phyloP scores from a whole-genome alignment of 2,329 filamentous ascomycete genomes.

The Paraconiothyrium sp. region DNA sequence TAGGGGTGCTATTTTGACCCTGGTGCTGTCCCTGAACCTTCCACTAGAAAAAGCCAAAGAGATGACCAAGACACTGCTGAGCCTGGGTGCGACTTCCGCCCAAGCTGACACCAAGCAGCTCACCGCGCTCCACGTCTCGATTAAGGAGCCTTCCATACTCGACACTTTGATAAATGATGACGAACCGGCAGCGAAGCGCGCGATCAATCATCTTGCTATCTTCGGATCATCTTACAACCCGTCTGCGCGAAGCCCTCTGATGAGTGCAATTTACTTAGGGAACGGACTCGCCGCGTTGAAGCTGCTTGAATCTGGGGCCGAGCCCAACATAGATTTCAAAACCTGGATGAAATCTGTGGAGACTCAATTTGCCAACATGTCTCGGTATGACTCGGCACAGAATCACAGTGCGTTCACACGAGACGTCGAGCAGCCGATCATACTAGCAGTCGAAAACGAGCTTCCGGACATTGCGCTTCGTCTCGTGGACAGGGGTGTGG shows the following conservation, averaged over 20 bases:
- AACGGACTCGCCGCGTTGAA: conserved; percentile 65
- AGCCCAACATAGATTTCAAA: conserved; percentile 68
- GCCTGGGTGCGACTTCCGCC: conserved; percentile 75
- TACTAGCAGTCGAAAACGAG: conserved; percentile 66
- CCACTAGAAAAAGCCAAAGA: conserved; percentile 69
- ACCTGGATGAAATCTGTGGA: conserved; percentile 69
- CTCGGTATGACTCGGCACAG: conserved; percentile 52
- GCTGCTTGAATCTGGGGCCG: conserved; percentile 71
- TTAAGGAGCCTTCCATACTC: conserved; percentile 59
- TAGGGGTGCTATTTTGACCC: conserved; percentile 71
- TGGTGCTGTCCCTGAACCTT: conserved; percentile 73
- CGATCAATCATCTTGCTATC: conserved; percentile 72
- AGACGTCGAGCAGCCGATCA: conserved; percentile 70
- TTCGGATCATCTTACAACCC: conserved; percentile 45
- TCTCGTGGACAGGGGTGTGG: conserved; percentile 70
- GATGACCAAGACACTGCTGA: conserved; percentile 72
- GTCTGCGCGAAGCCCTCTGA: conserved; percentile 61
- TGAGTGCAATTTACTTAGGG: conserved; percentile 65
- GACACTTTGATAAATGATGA: conserved; percentile 63
- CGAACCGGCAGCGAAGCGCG: conserved; percentile 66
- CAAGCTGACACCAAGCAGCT: conserved; percentile 74
- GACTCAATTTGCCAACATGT: conserved; percentile 51
- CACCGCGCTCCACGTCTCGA: conserved; percentile 73
- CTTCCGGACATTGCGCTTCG: conserved; percentile 63
- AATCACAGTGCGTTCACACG: conserved; percentile 62